Percentiles rank a stretch among this genome's conserved stretches.
Evolutionary conservation across 371 early-diverging fungal genomes (phyloP).

Genomic region (Aphelidium insulamus): DNA sequence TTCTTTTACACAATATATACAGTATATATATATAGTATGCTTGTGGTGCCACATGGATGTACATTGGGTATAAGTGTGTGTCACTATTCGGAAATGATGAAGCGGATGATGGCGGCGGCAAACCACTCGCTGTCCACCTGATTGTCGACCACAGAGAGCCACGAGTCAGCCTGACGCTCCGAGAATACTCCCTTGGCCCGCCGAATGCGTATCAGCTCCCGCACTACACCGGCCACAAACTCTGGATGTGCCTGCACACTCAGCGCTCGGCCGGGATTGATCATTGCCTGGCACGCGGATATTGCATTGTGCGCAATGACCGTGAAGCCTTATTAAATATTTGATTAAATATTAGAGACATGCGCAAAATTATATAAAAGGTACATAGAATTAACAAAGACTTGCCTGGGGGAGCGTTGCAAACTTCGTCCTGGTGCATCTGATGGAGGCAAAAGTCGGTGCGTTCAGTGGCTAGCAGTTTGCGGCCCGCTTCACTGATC

Average conservation of each 20-base stretch:
- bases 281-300: constrained; percentile 18
- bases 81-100: no score
- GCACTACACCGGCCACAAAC: constrained; percentile 22
- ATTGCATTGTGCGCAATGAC: constrained; percentile 17
- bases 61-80: no score
- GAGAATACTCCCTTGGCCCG: constrained; percentile 14
- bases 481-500: constrained; percentile 7
- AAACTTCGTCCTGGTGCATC: no score
- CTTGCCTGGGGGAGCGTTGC: no score
- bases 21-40: no score
- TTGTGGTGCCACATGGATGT: no score
- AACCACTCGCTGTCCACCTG: constrained; percentile 10
- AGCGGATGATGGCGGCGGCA: no score
- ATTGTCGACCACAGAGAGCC: constrained; percentile 7
- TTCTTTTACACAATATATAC: no score
- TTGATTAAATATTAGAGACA: constrained; percentile 6
- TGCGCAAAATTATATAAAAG: no score
- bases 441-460: no score
- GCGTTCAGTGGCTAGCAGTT: constrained; percentile 4
- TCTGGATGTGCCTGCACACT: constrained; percentile 67
- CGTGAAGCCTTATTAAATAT: constrained; percentile 27
- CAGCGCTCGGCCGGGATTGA: constrained; percentile 25
- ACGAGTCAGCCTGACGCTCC: no score
- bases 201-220: constrained; percentile 16
- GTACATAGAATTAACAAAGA: no score